Evolutionary conservation across 768 basidiomycete species (phyloP).

Genomic region (Rhodotorula kratochvilovae): DNA sequence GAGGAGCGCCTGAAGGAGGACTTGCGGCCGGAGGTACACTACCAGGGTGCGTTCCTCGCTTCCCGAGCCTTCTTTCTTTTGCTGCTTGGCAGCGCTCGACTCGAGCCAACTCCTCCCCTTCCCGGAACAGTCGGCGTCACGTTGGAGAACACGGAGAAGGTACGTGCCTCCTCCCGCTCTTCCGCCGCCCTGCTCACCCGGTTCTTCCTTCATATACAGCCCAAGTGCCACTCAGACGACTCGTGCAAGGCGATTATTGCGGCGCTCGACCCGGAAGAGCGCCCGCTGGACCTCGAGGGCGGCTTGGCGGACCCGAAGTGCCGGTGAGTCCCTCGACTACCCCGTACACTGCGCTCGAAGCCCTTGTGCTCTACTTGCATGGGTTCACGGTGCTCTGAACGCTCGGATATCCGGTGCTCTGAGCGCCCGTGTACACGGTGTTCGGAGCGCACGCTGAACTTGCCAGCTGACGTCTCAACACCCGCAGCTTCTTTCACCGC

Average conservation of each 20-base stretch:
- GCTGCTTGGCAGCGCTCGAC: no score
- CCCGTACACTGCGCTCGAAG: no score
- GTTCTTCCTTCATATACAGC: constrained; percentile 18
- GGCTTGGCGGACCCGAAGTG: constrained; percentile 84
- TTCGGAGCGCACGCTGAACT: no score
- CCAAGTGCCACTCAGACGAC: constrained; percentile 56
- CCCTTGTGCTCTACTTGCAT: no score
- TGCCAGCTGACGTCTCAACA: not conserved
- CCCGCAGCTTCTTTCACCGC: constrained; percentile 45
- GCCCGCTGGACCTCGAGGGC: constrained; percentile 66
- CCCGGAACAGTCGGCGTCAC: constrained; percentile 66
- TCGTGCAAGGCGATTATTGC: constrained; percentile 77
- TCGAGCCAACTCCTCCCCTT: not conserved
- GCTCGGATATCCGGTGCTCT: no score
- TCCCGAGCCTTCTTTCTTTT: not conserved
- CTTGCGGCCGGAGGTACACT: constrained; percentile 76
- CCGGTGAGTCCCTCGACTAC: constrained; percentile 52
- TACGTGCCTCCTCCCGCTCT: constrained; percentile 41
- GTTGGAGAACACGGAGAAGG: constrained; percentile 89
- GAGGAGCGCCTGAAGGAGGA: constrained; percentile 62
- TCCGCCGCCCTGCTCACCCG: not conserved
- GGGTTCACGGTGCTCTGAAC: no score
- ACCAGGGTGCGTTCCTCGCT: constrained; percentile 56
- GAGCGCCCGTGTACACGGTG: no score
- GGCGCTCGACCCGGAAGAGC: constrained; percentile 66